phyloP scores from a whole-genome alignment of 2,329 filamentous ascomycete genomes.

The Metarhizium rileyi region DNA sequence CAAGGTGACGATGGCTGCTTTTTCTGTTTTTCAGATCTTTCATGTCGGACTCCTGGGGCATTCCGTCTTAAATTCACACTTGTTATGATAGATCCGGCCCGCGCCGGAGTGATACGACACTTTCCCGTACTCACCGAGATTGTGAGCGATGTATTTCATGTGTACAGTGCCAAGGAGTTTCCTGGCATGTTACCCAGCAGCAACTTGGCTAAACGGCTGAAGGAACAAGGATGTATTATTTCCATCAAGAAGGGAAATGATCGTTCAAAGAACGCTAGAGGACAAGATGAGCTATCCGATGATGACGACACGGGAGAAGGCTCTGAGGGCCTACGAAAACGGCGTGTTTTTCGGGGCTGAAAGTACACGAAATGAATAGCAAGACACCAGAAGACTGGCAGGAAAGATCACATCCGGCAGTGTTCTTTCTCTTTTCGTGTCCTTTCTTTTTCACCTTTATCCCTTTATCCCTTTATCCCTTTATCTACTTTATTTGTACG shows the following conservation, averaged over 20 bases:
- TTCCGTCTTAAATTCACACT: slow-evolving; percentile 68
- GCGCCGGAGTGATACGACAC: slow-evolving; percentile 34
- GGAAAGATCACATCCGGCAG: neutral
- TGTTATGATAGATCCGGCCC: slow-evolving; percentile 57
- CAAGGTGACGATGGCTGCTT: slow-evolving; percentile 66
- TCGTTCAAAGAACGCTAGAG: slow-evolving; percentile 27
- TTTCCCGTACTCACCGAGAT: slow-evolving; percentile 41
- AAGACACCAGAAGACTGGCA: neutral
- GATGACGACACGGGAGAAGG: slow-evolving; percentile 9
- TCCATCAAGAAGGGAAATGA: slow-evolving; percentile 82
- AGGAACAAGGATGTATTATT: slow-evolving; percentile 73
- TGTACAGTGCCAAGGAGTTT: slow-evolving; percentile 79
- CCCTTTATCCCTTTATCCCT: neutral
- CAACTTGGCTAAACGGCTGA: slow-evolving; percentile 60
- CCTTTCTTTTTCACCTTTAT: neutral
- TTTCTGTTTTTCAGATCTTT: slow-evolving; percentile 78
- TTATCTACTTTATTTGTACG: too few species aligned
- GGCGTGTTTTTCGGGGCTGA: slow-evolving; percentile 9
- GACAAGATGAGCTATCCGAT: slow-evolving; percentile 11
- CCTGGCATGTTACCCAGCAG: slow-evolving; percentile 76
- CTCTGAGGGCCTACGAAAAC: slow-evolving; percentile 8
- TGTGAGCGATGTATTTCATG: slow-evolving; percentile 64
- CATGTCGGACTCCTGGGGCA: slow-evolving; percentile 65
- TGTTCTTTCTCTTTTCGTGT: neutral
- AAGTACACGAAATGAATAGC: neutral